phyloP scores from a whole-genome alignment of 1,139 yeast genomes.

The Yamadazyma songkhlaensis region DNA sequence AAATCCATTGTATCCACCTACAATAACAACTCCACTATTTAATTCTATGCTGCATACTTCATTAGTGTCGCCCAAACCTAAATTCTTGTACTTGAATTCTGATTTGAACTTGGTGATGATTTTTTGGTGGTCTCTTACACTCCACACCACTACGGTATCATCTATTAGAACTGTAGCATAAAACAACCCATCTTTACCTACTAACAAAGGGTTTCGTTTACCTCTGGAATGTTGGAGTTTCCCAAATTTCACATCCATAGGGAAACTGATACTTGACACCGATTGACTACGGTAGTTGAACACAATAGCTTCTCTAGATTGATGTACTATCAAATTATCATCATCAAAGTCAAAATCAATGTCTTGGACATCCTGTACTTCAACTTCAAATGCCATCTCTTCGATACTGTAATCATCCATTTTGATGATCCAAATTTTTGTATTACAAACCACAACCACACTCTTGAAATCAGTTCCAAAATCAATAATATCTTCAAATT shows the following conservation, averaged over 20 bases:
- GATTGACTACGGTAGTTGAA: constrained; percentile 17
- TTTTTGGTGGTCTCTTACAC: constrained; percentile 27
- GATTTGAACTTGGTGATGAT: constrained; percentile 11
- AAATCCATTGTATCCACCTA: constrained; percentile 65
- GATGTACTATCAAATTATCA: constrained; percentile 31
- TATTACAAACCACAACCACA: constrained; percentile 23
- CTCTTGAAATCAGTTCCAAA: constrained; percentile 30
- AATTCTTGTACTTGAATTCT: constrained; percentile 16
- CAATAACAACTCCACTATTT: constrained; percentile 46
- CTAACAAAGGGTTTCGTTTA: constrained; percentile 15
- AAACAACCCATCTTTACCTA: constrained; percentile 40
- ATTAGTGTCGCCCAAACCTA: constrained; percentile 13
- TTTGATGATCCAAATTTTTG: not conserved
- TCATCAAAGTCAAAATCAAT: constrained; percentile 58
- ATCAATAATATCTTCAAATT: constrained; percentile 20
- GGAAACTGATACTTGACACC: constrained; percentile 13
- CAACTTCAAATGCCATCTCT: not conserved
- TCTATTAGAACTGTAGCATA: constrained; percentile 35
- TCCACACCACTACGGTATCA: constrained; percentile 39
- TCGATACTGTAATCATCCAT: not conserved
- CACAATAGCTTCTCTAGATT: constrained; percentile 23
- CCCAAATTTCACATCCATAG: constrained; percentile 16
- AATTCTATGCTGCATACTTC: constrained; percentile 30
- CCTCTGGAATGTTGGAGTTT: constrained; percentile 14
- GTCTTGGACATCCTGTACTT: not conserved